Conservation (phyloP, 352 stramenopile genomes). For the Pythium dissotocum region DNA sequence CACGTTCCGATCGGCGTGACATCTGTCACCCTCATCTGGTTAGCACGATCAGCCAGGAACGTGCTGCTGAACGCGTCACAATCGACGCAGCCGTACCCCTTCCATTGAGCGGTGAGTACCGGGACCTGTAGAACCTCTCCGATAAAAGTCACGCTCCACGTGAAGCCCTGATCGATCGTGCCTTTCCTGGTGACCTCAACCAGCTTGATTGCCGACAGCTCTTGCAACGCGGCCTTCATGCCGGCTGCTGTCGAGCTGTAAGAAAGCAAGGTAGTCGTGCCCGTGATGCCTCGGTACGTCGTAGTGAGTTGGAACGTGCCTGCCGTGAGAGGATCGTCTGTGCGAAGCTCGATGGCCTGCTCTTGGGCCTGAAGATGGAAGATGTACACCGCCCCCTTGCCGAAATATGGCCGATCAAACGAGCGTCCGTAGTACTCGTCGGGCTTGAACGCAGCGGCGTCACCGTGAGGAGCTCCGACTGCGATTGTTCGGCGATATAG, state of each 20-base stretch:
- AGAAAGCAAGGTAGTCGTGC: slow-evolving; percentile 59
- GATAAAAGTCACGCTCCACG: slow-evolving; percentile 82
- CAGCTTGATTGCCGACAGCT: slow-evolving; percentile 72
- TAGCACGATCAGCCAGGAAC: slow-evolving; percentile 50
- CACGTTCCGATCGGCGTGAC: slow-evolving; percentile 57
- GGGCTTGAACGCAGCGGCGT: slow-evolving; percentile 62
- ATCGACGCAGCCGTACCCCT: slow-evolving; percentile 54
- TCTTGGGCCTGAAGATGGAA: slow-evolving; percentile 80
- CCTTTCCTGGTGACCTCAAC: slow-evolving; percentile 77
- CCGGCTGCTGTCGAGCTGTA: slow-evolving; percentile 60
- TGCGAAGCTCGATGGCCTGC: slow-evolving; percentile 59
- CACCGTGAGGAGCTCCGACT: slow-evolving; percentile 86
- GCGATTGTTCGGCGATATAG: slow-evolving; percentile 85
- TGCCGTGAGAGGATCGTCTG: slow-evolving; percentile 54
- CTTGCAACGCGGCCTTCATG: slow-evolving; percentile 84
- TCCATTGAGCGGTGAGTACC: slow-evolving; percentile 63
- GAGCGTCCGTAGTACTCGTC: slow-evolving; percentile 56
- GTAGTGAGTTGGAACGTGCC: slow-evolving; percentile 80
- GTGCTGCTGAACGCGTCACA: slow-evolving; percentile 77
- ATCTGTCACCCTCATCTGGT: slow-evolving; percentile 61
- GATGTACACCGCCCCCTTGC: slow-evolving; percentile 70
- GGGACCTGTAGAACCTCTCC: slow-evolving; percentile 68
- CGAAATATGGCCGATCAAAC: slow-evolving; percentile 66
- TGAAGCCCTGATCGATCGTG: slow-evolving; percentile 77
- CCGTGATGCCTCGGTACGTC: slow-evolving; percentile 55